Conservation (phyloP, 106 monocot species). For the Dendrobium chrysotoxum region DNA sequence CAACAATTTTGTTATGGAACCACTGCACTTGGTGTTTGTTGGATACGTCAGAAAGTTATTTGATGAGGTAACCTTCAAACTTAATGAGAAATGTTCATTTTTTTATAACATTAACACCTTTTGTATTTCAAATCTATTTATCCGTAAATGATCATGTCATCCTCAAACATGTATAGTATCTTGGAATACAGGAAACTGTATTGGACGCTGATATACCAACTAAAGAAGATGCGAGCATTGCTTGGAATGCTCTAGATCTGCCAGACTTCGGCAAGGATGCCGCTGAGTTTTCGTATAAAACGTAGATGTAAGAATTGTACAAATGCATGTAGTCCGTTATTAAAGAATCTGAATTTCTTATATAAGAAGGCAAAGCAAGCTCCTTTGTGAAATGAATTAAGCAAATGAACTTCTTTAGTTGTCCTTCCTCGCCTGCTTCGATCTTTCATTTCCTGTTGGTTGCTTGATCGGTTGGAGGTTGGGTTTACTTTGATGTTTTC, state of each 20-base stretch:
- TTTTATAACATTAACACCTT: neutral
- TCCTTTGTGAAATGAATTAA: too few species aligned
- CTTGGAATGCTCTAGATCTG: conserved; percentile 27
- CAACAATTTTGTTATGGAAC: conserved; percentile 11
- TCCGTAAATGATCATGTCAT: neutral
- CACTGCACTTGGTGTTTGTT: conserved; percentile 32
- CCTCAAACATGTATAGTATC: neutral
- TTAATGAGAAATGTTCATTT: neutral
- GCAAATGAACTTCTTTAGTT: too few species aligned
- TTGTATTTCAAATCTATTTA: neutral
- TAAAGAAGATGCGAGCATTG: conserved; percentile 32
- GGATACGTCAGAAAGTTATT: conserved; percentile 48
- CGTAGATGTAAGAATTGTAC: too few species aligned
- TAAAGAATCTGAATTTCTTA: too few species aligned
- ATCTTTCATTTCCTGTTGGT: too few species aligned
- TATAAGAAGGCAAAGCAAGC: too few species aligned
- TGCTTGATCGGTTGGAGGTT: too few species aligned
- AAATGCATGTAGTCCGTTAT: too few species aligned
- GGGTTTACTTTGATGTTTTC: too few species aligned
- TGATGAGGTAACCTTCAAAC: conserved; percentile 24
- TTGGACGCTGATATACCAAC: conserved; percentile 16
- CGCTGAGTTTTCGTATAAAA: too few species aligned
- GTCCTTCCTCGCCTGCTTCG: too few species aligned
- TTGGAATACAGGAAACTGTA: conserved; percentile 23
- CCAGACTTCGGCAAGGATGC: conserved; percentile 21